Base-by-base conservation (phyloP, 352 stramenopile species). In the Blastocystis sp. region DNA sequence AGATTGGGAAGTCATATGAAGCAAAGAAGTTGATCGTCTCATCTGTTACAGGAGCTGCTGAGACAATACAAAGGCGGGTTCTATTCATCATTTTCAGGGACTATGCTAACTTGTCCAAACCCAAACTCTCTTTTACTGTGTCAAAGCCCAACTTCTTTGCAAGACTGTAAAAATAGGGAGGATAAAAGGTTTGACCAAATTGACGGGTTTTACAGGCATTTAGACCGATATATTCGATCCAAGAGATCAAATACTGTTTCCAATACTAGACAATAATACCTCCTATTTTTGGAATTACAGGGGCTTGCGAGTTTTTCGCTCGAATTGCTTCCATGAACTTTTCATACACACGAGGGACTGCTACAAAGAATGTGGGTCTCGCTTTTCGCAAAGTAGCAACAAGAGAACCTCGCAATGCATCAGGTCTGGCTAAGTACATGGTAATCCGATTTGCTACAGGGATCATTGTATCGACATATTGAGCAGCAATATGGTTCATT, bases 21-120 rank as follows among this genome's bases (percentile, higher is more conserved):
- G 91, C 92, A 88, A 98, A 97, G 90, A 97, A 98, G 54, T 96
- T 91, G 14, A 97, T 89, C 21, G 96, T 93, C 81, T 97, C 94
- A 16, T 91, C 88, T 69, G 93, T 93, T 80, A 98, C 97, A 3
- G 95, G 95, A 29, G 95, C 95, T 9, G 94, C 95, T 1, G 91
- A 52, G 66, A 74, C 49, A 42, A 77, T 87, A 54, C 65, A 51
- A 43, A 77, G 24, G 32, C 69, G 49, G 59, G 86, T 74, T 42
- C 58, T 86, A 75, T n/a, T n/a, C 12, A 54, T 83, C 77, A 77
- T 19, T 16, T n/a, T 88, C 46, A 24, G 54, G 21, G 59, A 49
- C 78, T 88, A 52, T 75, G 54, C 19, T 89, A 85, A 49, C 81
- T 66, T 75, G 56, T 83, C 88, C 32, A 66, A 66, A 57, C 67